phyloP scores from a whole-genome alignment of 257 asterid species.

The Primulina huaijiensis region DNA sequence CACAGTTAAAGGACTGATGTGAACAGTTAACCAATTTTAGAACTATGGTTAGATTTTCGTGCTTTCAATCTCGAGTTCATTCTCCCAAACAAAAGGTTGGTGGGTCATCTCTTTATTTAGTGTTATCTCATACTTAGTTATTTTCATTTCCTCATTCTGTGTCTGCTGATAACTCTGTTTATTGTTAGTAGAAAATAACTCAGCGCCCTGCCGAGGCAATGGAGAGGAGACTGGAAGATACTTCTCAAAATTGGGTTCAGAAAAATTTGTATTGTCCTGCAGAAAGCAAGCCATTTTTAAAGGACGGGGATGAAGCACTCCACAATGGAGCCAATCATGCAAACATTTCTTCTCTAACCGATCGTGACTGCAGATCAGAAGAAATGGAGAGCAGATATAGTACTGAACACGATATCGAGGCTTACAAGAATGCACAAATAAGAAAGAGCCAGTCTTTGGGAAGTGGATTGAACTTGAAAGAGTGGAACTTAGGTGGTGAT shows the following conservation, averaged over 20 bases:
- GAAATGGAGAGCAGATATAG: constrained; percentile 49
- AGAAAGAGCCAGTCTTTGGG: constrained; percentile 76
- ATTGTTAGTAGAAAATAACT: constrained; percentile 53
- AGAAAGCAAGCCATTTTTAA: constrained; percentile 30
- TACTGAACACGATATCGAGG: constrained; percentile 36
- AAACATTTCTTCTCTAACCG: constrained; percentile 46
- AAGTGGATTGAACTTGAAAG: constrained; percentile 58
- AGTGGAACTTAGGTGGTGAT: constrained; percentile 38
- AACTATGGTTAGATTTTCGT: constrained; percentile 85
- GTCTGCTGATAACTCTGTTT: constrained; percentile 6
- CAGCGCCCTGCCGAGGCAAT: constrained; percentile 56
- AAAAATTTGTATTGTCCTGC: constrained; percentile 30
- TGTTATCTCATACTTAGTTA: constrained; percentile 5
- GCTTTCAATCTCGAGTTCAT: constrained; percentile 69
- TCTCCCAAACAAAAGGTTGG: constrained; percentile 79
- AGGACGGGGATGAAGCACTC: constrained; percentile 33
- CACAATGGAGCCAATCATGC: constrained; percentile 33
- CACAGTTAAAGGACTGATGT: constrained; percentile 43
- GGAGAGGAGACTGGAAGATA: constrained; percentile 59
- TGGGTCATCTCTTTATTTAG: constrained; percentile 20
- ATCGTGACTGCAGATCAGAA: constrained; percentile 52
- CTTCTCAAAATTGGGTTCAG: constrained; percentile 35
- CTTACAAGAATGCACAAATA: constrained; percentile 29
- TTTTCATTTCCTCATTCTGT: background rate
- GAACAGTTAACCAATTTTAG: constrained; percentile 30